Conservation (phyloP, 2,329 filamentous ascomycete genomes). For the Phialophora expanda region DNA sequence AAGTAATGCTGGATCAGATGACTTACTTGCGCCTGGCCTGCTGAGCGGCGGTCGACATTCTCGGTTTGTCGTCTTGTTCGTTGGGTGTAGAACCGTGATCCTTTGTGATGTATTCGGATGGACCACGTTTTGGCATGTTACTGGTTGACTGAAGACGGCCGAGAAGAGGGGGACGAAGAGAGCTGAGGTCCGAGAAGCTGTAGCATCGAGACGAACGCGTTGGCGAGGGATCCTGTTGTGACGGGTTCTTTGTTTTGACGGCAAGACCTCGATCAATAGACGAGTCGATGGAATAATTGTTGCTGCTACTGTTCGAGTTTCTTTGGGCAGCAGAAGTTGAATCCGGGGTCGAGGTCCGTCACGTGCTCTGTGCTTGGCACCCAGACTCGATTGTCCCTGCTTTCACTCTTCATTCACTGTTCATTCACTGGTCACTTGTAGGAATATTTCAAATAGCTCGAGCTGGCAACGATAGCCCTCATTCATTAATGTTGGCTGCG, state of each 20-base stretch:
- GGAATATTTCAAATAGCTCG: neutral
- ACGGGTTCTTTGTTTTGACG: neutral
- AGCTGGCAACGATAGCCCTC: neutral
- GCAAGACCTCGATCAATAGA: conserved; percentile 11
- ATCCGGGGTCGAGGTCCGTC: conserved; percentile 7
- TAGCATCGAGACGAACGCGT: conserved; percentile 35
- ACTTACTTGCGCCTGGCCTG: conserved; percentile 62
- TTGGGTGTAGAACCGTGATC: conserved; percentile 37
- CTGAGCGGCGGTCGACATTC: conserved; percentile 61
- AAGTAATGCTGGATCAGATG: conserved; percentile 2
- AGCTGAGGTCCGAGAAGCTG: conserved; percentile 2
- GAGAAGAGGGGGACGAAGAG: conserved; percentile 16
- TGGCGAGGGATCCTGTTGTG: conserved; percentile 8
- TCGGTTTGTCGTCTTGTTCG: conserved; percentile 48
- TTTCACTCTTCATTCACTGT: neutral
- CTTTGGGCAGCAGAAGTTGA: conserved; percentile 8
- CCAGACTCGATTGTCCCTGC: neutral
- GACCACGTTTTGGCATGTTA: conserved; percentile 37
- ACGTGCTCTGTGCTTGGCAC: neutral
- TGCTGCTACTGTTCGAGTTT: conserved; percentile 17
- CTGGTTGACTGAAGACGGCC: conserved; percentile 28
- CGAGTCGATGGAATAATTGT: conserved; percentile 9
- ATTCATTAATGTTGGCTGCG: neutral
- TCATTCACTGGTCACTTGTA: neutral
- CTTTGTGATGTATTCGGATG: conserved; percentile 37